Evolutionary conservation across 2,329 filamentous ascomycete genomes (phyloP).

Genomic region (Alternaria consortialis): DNA sequence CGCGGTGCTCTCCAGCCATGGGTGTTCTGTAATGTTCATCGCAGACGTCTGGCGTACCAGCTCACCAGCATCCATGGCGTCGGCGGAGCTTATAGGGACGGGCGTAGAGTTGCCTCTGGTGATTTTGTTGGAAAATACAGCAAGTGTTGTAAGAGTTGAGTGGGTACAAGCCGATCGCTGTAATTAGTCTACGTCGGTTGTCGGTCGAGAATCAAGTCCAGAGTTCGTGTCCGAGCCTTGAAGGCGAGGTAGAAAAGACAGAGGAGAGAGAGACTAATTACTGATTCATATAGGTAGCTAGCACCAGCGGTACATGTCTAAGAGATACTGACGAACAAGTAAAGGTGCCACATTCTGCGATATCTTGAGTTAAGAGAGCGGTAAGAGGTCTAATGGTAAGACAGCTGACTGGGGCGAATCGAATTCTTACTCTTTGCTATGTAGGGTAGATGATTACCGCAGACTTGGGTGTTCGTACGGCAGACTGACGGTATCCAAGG

Average conservation of each 20-base stretch:
- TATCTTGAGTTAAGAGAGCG: not conserved
- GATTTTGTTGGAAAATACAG: not conserved
- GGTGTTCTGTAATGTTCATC: not conserved
- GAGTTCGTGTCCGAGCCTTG: too few relatives aligned
- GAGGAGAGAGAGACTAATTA: not conserved
- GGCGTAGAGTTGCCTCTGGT: not conserved
- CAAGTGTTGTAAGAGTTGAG: not conserved
- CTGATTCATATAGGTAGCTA: not conserved
- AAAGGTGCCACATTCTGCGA: not conserved
- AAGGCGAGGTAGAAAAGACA: not conserved
- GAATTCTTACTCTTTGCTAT: not conserved
- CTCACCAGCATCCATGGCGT: not conserved
- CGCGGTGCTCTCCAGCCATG: slow-evolving; percentile 10
- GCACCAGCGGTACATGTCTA: not conserved
- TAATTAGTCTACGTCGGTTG: not conserved
- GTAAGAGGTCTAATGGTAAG: not conserved
- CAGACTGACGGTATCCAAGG: not conserved
- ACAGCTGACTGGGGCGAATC: not conserved
- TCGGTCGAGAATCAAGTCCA: not conserved
- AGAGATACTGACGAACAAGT: not conserved
- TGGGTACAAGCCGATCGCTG: not conserved
- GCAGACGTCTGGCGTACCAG: slow-evolving; percentile 5
- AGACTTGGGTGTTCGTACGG: not conserved
- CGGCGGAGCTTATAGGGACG: not conserved
- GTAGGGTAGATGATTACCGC: not conserved